Percentiles rank a stretch among this genome's conserved stretches.
Evolutionary conservation across 2,329 filamentous ascomycete species (phyloP).

Genomic region (Penicillium sp.): DNA sequence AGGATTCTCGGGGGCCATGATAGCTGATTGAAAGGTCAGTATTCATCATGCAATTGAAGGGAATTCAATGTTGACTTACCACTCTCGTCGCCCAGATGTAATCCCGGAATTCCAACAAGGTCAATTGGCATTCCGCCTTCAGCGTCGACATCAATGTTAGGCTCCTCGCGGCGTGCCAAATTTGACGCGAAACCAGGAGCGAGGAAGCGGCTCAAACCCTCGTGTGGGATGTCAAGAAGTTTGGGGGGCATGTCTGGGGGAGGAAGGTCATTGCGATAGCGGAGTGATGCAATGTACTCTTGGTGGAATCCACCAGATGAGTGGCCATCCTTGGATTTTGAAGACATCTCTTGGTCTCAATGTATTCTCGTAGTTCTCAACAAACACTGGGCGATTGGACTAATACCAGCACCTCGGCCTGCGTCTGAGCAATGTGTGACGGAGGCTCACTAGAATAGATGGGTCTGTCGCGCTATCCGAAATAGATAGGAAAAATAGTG

Average conservation of each 20-base stretch:
- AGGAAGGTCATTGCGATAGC: conserved; percentile 93
- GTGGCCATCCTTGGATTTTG: conserved; percentile 41
- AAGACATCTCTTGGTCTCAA: conserved; percentile 30
- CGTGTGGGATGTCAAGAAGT: conserved; percentile 94
- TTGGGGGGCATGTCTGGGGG: conserved; percentile 93
- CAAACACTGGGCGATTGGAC: neutral
- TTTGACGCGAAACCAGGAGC: conserved; percentile 86
- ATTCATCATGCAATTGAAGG: neutral
- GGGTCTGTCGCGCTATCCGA: neutral
- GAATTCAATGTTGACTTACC: conserved; percentile 54
- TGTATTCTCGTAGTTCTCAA: neutral
- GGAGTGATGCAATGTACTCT: conserved; percentile 94
- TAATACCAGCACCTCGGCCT: neutral
- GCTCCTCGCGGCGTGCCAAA: conserved; percentile 82
- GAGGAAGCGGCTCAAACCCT: conserved; percentile 86
- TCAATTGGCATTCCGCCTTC: conserved; percentile 98
- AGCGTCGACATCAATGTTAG: conserved; percentile 96
- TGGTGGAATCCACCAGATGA: conserved; percentile 64
- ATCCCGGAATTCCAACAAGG: conserved; percentile 86
- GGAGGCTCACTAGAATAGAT: neutral
- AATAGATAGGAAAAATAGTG: neutral
- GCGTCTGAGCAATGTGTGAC: neutral
- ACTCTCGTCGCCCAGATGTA: conserved; percentile 93
- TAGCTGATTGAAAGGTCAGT: conserved; percentile 56
- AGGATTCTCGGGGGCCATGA: conserved; percentile 71